These are phyloP conservation scores for Colletotrichum phormii DNA, from an alignment of 2,329 filamentous ascomycete species.

Conservation along the genomic window DNA sequence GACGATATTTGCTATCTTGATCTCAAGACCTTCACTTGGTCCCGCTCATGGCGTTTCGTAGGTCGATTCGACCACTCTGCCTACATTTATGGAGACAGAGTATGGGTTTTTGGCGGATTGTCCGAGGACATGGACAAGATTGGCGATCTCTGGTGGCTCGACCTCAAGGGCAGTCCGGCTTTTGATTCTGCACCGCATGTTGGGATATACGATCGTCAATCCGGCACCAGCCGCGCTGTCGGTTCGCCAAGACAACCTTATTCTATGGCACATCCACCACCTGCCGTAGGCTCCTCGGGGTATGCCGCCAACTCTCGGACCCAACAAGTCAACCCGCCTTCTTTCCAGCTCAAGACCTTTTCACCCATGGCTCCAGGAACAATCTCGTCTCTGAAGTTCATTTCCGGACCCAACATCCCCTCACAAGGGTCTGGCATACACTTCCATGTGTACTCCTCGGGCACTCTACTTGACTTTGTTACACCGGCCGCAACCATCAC, in stretches of 20 bases:
- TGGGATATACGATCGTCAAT: constrained; percentile 62
- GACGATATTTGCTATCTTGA: constrained; percentile 98
- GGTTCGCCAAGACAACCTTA: constrained; percentile 66
- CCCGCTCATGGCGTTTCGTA: constrained; percentile 94
- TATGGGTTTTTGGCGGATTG: constrained; percentile 97
- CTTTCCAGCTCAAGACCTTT: constrained; percentile 76
- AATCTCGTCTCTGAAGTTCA: constrained; percentile 90
- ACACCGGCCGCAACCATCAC: constrained; percentile 91
- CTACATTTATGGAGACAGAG: constrained; percentile 89
- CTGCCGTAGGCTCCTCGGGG: constrained; percentile 69
- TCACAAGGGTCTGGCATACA: constrained; percentile 92
- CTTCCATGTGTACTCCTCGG: constrained; percentile 95
- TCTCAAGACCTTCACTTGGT: constrained; percentile 98
- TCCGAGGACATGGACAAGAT: constrained; percentile 97
- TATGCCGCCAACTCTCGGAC: constrained; percentile 77
- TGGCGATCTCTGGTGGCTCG: constrained; percentile 96
- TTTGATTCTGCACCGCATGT: constrained; percentile 78
- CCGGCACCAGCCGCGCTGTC: constrained; percentile 52
- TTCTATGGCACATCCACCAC: constrained; percentile 56
- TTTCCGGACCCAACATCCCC: constrained; percentile 86
- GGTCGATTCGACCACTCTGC: constrained; percentile 94
- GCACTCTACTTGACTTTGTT: constrained; percentile 91
- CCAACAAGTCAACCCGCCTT: constrained; percentile 74
- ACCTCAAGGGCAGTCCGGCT: constrained; percentile 89
- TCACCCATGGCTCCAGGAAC: constrained; percentile 88